Base-by-base conservation (phyloP, 768 basidiomycete genomes). In the Termitomyces sp. region DNA sequence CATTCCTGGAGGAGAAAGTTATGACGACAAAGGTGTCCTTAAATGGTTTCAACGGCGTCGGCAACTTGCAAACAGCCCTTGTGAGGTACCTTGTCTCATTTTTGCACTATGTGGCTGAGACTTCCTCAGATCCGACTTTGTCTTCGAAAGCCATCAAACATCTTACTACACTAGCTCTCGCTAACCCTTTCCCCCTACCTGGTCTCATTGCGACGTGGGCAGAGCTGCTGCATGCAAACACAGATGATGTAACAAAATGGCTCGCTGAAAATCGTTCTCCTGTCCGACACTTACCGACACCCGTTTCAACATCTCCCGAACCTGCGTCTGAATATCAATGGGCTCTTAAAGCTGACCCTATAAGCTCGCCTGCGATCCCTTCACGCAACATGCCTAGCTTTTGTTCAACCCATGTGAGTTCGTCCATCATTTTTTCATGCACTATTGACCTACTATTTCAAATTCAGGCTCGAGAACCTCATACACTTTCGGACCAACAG, bases 201-300 rank as follows among this genome's bases (percentile, higher is more conserved):
- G 61, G 63, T 21, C 56, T 72, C 23, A 63, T 75, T n/a, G 42
- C 44, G 25, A 66, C 71, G 0, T 75, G 73, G 74, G 70, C 73
- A 29, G 56, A 48, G 1, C 60, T 75, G 2, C 58, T 74, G 0
- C 51, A 59, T 21, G 68, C 64, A 7, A 60, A 34, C 17, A 23
- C 44, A 31, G 55, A 64, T 35, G 68, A 70, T 32, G 59, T 74
- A 9, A 52, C 59, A 25, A 44, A 60, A 29, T 69, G 66, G 67
- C 57, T 69, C 3, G 56, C 57, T 19, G 59, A 65, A 44, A 48
- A 46, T 31, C 61, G 37, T 48, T 62, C 56, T 21, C 59, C 60
- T 43, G 42, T 47, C 5, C 53, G 48, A 21, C 60, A 68, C 42
- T 40, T 68, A 29, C 66, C 66, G 1, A 67, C 66, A 42, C 66